phyloP scores from a whole-genome alignment of 2,329 filamentous ascomycete genomes.

The Phaeosphaeria sp. region DNA sequence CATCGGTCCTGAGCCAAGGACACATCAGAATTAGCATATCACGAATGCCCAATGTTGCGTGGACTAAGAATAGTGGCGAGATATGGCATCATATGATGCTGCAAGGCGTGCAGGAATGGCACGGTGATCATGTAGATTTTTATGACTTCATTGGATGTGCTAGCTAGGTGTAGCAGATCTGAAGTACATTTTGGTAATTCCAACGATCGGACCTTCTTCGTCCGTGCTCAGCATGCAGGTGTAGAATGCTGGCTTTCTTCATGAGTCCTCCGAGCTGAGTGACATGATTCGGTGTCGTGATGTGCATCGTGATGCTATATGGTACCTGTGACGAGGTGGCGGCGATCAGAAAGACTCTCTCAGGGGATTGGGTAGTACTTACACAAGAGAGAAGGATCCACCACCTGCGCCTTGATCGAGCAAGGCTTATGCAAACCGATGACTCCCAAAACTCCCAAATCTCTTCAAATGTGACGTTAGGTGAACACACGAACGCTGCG shows the following conservation, averaged over 20 bases:
- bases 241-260: background rate
- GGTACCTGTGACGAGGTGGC: conserved; percentile 5
- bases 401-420: background rate
- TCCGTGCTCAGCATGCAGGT: background rate
- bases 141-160: background rate
- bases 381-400: conserved; percentile 1
- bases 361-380: background rate
- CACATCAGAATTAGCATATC: background rate
- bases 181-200: background rate
- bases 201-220: background rate
- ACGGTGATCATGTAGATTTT: background rate
- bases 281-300: background rate
- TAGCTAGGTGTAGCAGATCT: background rate
- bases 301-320: conserved; percentile 1
- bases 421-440: background rate
- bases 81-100: background rate
- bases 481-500: background rate
- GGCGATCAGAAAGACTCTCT: conserved; percentile 9
- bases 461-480: background rate
- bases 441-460: background rate
- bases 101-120: background rate
- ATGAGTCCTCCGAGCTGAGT: background rate
- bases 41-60: background rate
- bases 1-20: background rate
- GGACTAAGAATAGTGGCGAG: background rate